Evolutionary conservation across 371 early-diverging fungal genomes (phyloP), one percentile per base, ranked within the genome.

Genomic region (Massospora cicadina): DNA sequence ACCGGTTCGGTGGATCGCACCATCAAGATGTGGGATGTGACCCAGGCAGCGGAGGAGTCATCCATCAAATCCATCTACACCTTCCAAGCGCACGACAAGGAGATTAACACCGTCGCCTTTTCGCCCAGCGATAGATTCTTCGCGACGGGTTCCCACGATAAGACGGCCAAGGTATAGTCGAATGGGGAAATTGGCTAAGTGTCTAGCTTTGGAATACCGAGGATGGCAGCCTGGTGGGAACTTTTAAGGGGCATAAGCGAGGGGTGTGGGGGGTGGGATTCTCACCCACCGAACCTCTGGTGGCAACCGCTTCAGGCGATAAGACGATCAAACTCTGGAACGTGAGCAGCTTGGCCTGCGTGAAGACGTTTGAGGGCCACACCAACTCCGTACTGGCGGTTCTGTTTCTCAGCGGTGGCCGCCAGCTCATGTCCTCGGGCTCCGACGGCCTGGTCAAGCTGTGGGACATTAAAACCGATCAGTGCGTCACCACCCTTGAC

Each of bases 141-240:
- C 77, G 98, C 94, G 0, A 91, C 95, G 3, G 98, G 90, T 24
- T 93, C 96, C 29, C 95, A 95, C 71, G 99, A 99, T 76, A 96
- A 92, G 75, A 86, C 92, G 0, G 93, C 91, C 67, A 95, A 93
- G 76, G 69, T 95, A 25, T 27, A 12, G 0, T 10, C 27, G n/a
- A 43, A 43, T 43, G 10, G 24, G 27, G 12, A 57, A 17, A 30
- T 55, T 64, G 10, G 53, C 24, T 54, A 3, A 27, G 17, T 24
- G 5, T 3, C n/a, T 55, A 75, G 68, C 59, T 79, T 31, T 98
- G 97, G 97, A 86, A 81, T 54, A 76, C 84, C 13, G 87, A 81
- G 33, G 84, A 88, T 23, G 99, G 99, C 10, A 76, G 79, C 23
- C 73, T 84, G 31, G 61, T 95, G 1, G 91, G 89, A 32, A 86